Conservation (phyloP, 2,329 filamentous ascomycete species). For the Curvularia verruculosa region DNA sequence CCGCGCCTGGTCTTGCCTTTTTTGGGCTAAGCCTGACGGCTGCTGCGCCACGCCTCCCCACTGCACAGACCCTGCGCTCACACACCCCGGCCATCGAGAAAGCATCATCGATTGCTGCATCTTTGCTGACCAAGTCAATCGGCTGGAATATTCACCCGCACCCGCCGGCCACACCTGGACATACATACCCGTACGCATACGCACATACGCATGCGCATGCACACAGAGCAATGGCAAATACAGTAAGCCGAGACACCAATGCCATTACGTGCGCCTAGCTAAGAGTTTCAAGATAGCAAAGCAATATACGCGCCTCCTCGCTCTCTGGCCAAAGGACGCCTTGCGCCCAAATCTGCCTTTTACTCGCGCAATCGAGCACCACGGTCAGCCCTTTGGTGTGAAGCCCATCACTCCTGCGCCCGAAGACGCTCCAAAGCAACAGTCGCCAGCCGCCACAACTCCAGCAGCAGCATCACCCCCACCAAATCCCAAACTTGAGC, state of each 20-base stretch:
- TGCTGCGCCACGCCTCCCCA: conserved; percentile 14
- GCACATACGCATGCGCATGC: background rate
- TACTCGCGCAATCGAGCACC: conserved; percentile 52
- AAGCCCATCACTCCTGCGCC: conserved; percentile 31
- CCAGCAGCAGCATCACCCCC: conserved; percentile 18
- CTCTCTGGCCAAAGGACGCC: conserved; percentile 58
- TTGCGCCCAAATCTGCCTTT: conserved; percentile 57
- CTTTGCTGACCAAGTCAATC: background rate
- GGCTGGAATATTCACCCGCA: background rate
- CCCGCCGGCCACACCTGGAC: background rate
- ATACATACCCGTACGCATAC: background rate
- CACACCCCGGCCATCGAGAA: conserved; percentile 8
- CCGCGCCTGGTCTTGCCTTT: conserved; percentile 6
- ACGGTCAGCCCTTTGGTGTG: conserved; percentile 43
- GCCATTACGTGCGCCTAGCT: background rate
- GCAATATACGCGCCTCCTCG: conserved; percentile 58
- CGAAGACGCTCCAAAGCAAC: conserved; percentile 16
- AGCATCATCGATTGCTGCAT: conserved; percentile 20
- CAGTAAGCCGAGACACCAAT: conserved; percentile 12
- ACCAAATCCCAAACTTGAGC: conserved; percentile 42
- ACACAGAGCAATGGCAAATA: conserved; percentile 22
- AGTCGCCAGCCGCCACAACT: conserved; percentile 12
- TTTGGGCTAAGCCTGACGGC: conserved; percentile 7
- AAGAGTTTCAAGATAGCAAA: conserved; percentile 43
- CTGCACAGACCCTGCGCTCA: conserved; percentile 2